Conservation (phyloP, 345 rosid species). For the Nasturtium officinale region DNA sequence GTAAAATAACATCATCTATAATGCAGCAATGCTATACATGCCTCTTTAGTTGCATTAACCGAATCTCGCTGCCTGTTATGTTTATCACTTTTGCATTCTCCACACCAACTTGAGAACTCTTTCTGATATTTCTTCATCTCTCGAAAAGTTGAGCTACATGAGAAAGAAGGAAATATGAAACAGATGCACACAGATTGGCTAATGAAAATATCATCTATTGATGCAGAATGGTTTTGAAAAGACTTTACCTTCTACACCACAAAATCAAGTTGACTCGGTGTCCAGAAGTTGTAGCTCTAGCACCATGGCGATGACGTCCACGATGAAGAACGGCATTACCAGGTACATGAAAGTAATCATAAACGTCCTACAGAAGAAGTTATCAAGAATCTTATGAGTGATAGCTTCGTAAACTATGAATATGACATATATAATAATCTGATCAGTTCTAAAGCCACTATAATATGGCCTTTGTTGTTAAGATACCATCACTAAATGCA, state of each 20-base stretch:
- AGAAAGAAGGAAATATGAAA: constrained; percentile 6
- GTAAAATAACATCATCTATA: background rate
- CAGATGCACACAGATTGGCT: background rate
- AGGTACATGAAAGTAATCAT: constrained; percentile 76
- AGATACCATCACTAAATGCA: background rate
- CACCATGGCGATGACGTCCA: constrained; percentile 98
- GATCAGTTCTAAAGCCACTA: background rate
- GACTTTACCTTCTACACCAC: constrained; percentile 91
- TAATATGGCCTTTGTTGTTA: background rate
- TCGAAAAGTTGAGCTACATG: constrained; percentile 70
- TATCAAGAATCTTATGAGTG: background rate
- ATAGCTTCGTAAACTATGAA: background rate
- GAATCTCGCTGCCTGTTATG: constrained; percentile 58
- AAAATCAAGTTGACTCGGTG: constrained; percentile 77
- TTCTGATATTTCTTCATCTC: constrained; percentile 85
- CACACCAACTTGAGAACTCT: constrained; percentile 89
- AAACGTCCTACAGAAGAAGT: constrained; percentile 57
- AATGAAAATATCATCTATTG: background rate
- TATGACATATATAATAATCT: background rate
- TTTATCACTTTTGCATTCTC: constrained; percentile 68
- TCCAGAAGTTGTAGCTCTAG: constrained; percentile 84
- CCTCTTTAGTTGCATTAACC: constrained; percentile 51
- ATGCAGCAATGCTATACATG: constrained; percentile 5
- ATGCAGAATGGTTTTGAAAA: background rate
- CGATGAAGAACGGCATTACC: constrained; percentile 89